Conservation (phyloP, 306 rosid genomes). For the Urtica urens region DNA sequence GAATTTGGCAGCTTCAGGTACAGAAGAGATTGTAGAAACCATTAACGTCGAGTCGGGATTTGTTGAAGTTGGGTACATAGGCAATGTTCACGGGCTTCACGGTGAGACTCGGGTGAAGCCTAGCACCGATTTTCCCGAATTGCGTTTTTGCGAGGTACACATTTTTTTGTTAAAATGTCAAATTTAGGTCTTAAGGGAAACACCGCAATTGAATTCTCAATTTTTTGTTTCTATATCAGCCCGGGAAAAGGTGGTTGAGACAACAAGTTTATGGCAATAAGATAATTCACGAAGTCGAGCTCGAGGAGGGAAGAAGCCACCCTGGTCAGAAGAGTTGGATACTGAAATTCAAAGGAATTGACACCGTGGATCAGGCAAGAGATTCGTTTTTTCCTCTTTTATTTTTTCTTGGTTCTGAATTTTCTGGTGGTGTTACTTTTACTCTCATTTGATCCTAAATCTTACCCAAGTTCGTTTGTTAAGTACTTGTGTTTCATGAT, state of each 20-base stretch:
- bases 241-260: conserved; percentile 84
- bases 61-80: conserved; percentile 60
- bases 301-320: conserved; percentile 82
- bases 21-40: conserved; percentile 34
- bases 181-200: too few species aligned
- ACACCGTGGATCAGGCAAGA: conserved; percentile 57
- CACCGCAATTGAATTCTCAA: conserved; percentile 4
- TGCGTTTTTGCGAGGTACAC: conserved; percentile 69
- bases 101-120: conserved; percentile 76
- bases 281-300: conserved; percentile 48
- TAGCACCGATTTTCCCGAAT: conserved; percentile 69
- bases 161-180: too few species aligned
- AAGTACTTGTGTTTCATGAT: not conserved
- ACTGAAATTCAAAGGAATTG: conserved; percentile 57
- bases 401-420: not conserved
- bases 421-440: not conserved
- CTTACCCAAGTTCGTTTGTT: too few species aligned
- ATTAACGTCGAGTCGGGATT: conserved; percentile 24
- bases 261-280: conserved; percentile 45
- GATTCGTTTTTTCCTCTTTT: not conserved
- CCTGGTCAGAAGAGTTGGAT: conserved; percentile 79
- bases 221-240: conserved; percentile 28
- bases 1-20: conserved; percentile 15
- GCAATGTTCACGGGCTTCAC: conserved; percentile 64
- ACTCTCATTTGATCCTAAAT: not conserved